Conservation (phyloP, 1,139 yeast species). For the Groenewaldozyma auringiensis region DNA sequence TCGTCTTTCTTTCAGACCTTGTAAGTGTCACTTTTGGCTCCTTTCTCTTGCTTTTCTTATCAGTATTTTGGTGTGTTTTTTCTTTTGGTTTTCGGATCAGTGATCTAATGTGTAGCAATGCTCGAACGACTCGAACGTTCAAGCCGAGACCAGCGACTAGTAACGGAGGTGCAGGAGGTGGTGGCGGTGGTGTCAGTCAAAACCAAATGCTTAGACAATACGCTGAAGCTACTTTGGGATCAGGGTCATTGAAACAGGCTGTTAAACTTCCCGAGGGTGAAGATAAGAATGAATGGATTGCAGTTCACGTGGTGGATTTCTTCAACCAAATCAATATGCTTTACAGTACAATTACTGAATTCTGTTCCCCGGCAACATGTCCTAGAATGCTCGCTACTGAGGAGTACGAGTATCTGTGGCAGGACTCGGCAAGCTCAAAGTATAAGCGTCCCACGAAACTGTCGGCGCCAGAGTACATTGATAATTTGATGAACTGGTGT, state of each 20-base stretch:
- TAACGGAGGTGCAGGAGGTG: background rate
- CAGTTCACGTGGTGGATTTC: constrained; percentile 69
- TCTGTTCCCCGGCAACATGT: constrained; percentile 86
- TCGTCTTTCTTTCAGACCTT: constrained; percentile 22
- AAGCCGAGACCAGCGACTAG: constrained; percentile 19
- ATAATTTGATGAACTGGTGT: constrained; percentile 88
- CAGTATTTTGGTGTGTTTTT: no score
- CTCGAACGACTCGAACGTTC: constrained; percentile 25
- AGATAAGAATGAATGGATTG: constrained; percentile 89
- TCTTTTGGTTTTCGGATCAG: no score
- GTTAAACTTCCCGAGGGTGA: constrained; percentile 92
- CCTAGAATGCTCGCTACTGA: constrained; percentile 97
- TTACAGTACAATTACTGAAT: constrained; percentile 91
- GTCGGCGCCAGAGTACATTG: constrained; percentile 92
- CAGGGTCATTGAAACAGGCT: constrained; percentile 86
- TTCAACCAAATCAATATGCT: constrained; percentile 95
- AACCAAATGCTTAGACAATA: constrained; percentile 47
- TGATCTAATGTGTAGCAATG: constrained; percentile 19
- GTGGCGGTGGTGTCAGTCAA: constrained; percentile 11
- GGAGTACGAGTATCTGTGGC: constrained; percentile 96
- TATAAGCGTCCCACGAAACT: constrained; percentile 58
- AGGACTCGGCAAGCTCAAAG: constrained; percentile 47
- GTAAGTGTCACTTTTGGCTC: constrained; percentile 11
- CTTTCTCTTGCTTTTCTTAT: no score
- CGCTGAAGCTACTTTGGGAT: constrained; percentile 92